phyloP scores from a whole-genome alignment of 2,329 filamentous ascomycete genomes.

The Elsinoe necatrix region DNA sequence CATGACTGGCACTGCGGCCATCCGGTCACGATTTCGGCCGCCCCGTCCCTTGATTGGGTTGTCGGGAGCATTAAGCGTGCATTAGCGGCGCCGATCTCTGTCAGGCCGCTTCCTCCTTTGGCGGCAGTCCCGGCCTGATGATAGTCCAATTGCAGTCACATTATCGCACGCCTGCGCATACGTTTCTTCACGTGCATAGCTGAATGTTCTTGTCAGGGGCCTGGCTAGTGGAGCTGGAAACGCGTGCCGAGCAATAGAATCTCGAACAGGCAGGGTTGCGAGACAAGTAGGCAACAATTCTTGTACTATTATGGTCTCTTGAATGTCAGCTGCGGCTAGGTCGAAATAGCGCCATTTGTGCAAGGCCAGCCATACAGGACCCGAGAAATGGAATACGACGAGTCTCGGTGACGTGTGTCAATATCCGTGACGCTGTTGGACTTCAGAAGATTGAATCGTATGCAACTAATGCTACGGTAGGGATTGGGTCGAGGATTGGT shows the following conservation, averaged over 20 bases:
- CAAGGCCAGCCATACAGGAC: background rate
- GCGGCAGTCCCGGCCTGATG: background rate
- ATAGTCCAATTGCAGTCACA: background rate
- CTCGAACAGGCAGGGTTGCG: background rate
- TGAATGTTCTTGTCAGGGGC: background rate
- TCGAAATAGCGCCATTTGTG: background rate
- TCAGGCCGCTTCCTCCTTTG: background rate
- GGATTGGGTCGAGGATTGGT: slow-evolving; percentile 2
- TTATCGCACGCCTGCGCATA: background rate
- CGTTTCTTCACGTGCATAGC: background rate
- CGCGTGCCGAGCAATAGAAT: background rate
- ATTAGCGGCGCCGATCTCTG: background rate
- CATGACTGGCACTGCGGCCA: background rate
- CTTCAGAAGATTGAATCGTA: background rate
- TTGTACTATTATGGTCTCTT: background rate
- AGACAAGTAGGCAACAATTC: background rate
- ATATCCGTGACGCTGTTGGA: background rate
- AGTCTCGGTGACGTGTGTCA: background rate
- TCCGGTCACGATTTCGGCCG: slow-evolving; percentile 1
- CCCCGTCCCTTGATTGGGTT: slow-evolving; percentile 1
- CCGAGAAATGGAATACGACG: background rate
- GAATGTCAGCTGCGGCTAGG: slow-evolving; percentile 4
- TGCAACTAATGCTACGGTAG: background rate
- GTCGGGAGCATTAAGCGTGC: background rate
- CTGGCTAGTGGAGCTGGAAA: background rate